Evolutionary conservation across 1,139 yeast species (phyloP).

Genomic region (Schizosaccharomyces versatilis): DNA sequence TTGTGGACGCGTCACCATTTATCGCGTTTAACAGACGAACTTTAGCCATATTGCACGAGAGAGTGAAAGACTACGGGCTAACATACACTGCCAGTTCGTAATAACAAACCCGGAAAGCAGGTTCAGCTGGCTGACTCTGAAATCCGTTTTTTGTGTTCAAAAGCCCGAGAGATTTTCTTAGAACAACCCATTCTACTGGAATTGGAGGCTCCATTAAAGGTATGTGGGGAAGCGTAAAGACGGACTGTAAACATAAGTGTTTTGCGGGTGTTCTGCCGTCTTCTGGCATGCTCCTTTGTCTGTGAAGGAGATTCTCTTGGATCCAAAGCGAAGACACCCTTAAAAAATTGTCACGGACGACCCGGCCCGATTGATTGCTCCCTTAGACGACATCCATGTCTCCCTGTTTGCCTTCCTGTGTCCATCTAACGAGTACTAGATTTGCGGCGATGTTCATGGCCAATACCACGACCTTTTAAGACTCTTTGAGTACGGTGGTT

Average conservation of each 20-base stretch:
- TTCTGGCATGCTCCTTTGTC: too few relatives aligned
- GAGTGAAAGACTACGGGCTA: background rate
- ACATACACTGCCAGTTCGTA: slow-evolving; percentile 37
- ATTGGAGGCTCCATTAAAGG: slow-evolving; percentile 90
- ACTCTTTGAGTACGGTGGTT: slow-evolving; percentile 91
- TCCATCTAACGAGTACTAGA: background rate
- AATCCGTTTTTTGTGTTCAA: slow-evolving; percentile 84
- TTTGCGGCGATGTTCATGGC: slow-evolving; percentile 57
- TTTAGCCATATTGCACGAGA: background rate
- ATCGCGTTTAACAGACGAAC: background rate
- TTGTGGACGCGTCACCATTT: too few relatives aligned
- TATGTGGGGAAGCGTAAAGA: slow-evolving; percentile 20
- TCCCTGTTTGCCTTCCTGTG: background rate
- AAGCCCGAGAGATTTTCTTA: slow-evolving; percentile 91
- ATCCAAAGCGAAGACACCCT: background rate
- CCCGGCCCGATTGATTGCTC: too few relatives aligned
- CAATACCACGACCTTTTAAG: slow-evolving; percentile 90
- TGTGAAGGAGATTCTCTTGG: too few relatives aligned
- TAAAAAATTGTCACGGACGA: background rate
- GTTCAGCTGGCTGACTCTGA: slow-evolving; percentile 85
- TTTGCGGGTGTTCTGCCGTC: too few relatives aligned
- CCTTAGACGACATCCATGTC: too few relatives aligned
- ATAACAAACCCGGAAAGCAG: slow-evolving; percentile 94
- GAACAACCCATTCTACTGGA: slow-evolving; percentile 91
- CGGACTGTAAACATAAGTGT: too few relatives aligned